Evolutionary conservation across 441 rosid species (phyloP).

Genomic region (Populus hybrid): DNA sequence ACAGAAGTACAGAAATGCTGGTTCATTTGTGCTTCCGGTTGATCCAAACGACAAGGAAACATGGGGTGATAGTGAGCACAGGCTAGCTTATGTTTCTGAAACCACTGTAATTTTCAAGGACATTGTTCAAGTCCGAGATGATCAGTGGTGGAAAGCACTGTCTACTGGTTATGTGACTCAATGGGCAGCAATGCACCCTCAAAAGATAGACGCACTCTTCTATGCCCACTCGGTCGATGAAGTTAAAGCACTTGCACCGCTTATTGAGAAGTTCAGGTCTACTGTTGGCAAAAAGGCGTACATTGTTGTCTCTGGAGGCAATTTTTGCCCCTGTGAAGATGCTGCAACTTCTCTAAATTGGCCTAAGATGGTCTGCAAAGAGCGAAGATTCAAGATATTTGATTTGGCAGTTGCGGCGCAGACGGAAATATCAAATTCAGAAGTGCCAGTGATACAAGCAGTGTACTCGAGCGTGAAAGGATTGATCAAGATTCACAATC

Average conservation of each 20-base stretch:
- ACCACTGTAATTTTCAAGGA: conserved; percentile 97
- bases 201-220: conserved; percentile 84
- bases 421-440: conserved; percentile 65
- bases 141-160: conserved; percentile 97
- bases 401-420: conserved; percentile 70
- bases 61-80: conserved; percentile 98
- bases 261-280: conserved; percentile 79
- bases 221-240: conserved; percentile 85
- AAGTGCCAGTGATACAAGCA: conserved; percentile 80
- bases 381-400: conserved; percentile 84
- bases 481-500: conserved; percentile 81
- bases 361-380: conserved; percentile 77
- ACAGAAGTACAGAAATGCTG: conserved; percentile 87
- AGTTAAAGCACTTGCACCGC: conserved; percentile 66
- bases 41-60: conserved; percentile 84
- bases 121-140: conserved; percentile 84
- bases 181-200: conserved; percentile 99
- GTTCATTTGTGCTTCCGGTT: conserved; percentile 89
- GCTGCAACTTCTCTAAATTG: conserved; percentile 71
- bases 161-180: conserved; percentile 89
- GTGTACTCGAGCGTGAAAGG: conserved; percentile 94
- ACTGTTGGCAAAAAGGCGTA: conserved; percentile 91
- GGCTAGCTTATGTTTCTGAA: conserved; percentile 92
- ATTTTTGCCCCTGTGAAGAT: conserved; percentile 78
- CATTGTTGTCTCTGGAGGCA: conserved; percentile 80